Evolutionary conservation across 305 asterid genomes (phyloP).

Genomic region (Fraxinus baroniana): DNA sequence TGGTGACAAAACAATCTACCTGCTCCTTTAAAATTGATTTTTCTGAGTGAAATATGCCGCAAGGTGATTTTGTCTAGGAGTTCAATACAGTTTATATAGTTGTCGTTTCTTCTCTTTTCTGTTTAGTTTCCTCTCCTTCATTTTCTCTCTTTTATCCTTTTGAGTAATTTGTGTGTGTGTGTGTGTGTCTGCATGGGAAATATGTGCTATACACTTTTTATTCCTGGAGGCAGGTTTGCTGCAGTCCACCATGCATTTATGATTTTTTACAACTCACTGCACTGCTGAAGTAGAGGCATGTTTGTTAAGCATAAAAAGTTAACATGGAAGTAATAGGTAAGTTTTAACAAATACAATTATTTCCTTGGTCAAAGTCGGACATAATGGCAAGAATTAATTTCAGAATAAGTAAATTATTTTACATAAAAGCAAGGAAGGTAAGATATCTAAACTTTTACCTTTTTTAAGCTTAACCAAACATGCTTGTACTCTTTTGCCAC

Average conservation of each 20-base stretch:
- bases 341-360: not conserved
- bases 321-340: not conserved
- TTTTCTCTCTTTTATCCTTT: not conserved
- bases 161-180: not conserved
- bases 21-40: slow-evolving; percentile 9
- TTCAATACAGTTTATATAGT: not conserved
- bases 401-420: not conserved
- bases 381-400: not conserved
- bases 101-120: not conserved
- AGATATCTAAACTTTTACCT: not conserved
- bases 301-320: not conserved
- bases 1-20: slow-evolving; percentile 10
- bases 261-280: not conserved
- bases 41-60: slow-evolving; percentile 23
- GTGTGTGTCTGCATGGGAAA: not conserved
- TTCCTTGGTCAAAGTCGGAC: not conserved
- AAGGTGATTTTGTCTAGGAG: not conserved
- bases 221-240: not conserved
- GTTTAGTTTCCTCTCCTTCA: not conserved
- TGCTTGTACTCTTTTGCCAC: not conserved
- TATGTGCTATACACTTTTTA: not conserved
- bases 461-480: not conserved
- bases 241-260: not conserved
- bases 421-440: not conserved
- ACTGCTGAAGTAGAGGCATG: not conserved